A percentile compares a stretch with the other conserved stretches of the same genome.
Conservation (phyloP, 139 green algal species). For the Chlorella sp. region DNA sequence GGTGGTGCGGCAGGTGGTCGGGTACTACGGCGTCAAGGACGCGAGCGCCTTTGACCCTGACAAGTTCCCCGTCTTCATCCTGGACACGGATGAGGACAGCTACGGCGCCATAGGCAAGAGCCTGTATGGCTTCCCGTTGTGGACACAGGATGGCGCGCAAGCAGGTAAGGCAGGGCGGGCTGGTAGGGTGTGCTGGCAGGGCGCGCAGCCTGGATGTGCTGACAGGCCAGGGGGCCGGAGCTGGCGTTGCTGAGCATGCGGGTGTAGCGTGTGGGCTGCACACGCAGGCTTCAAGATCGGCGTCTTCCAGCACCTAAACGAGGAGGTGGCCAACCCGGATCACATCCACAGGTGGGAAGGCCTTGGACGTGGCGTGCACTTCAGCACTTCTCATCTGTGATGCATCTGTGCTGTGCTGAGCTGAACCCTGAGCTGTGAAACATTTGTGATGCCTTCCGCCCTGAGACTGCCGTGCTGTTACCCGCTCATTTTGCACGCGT, state of each 20-base stretch:
- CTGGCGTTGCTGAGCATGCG: neutral
- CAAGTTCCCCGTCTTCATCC: constrained; percentile 49
- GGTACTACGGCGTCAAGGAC: constrained; percentile 46
- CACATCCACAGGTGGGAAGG: constrained; percentile 12
- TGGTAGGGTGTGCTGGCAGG: neutral
- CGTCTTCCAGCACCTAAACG: constrained; percentile 40
- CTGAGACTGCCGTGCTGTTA: neutral
- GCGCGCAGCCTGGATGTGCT: neutral
- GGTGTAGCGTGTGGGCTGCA: neutral
- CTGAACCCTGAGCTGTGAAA: neutral
- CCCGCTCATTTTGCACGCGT: neutral
- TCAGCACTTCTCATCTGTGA: neutral
- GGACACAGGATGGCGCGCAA: neutral
- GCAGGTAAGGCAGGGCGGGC: neutral
- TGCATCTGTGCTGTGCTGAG: neutral
- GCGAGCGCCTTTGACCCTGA: constrained; percentile 13
- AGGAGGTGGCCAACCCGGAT: constrained; percentile 30
- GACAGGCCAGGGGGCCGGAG: neutral
- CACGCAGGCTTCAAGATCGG: constrained; percentile 45
- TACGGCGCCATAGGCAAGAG: neutral
- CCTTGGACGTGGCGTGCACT: neutral
- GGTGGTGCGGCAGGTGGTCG: constrained; percentile 39
- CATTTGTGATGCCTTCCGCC: neutral
- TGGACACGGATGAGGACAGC: constrained; percentile 34
- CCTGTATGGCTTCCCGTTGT: constrained; percentile 63